Base-by-base conservation (phyloP, 345 rosid species). In the Laguncularia racemosa region DNA sequence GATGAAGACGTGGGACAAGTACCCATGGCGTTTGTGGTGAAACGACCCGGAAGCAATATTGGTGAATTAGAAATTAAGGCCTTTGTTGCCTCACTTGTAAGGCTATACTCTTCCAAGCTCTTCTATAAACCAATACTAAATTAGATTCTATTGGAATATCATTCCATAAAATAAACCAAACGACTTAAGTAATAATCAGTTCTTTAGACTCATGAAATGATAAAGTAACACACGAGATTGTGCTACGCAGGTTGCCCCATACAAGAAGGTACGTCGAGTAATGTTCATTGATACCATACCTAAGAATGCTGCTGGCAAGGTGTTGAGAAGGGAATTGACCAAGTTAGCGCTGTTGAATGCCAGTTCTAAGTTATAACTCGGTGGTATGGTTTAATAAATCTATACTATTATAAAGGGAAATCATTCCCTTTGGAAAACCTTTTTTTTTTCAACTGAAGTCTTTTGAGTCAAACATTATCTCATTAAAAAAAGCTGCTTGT, bases 1-100 rank as follows among this genome's bases (percentile, higher is more conserved):
- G 81, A 84, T 0, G 82, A 81, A 67, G 73, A 60, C 68, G 81
- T 73, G 15, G 91, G 85, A 18, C 79, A 85, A 28, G 58, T 82
- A 16, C 85, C 85, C 0, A 48, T 78, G 58, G 91, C 78, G 20
- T 76, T 82, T 40, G 68, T 78, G 21, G 88, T 74, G 19, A 76
- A 67, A 63, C 68, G 56, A 48, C 23, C 20, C 0, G 81, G 79
- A 46, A 78, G 84, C 57, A 11, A 11, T 51, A 14, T 78, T 13
- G 55, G 62, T 40, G 81, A 76, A 66, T 68, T 67, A 16, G 46
- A 68, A 43, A 62, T 82, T 65, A 74, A 61, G 67, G 64, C 66
- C 16, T 78, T 65, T 45, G 56, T 80, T 46, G 76, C 84, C 14
- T 47, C 52, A 65, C 67, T 67, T 76, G 91, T 75, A 33, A 3